Conservation (phyloP, 306 rosid genomes). For the Dalbergia cochinchinensis region DNA sequence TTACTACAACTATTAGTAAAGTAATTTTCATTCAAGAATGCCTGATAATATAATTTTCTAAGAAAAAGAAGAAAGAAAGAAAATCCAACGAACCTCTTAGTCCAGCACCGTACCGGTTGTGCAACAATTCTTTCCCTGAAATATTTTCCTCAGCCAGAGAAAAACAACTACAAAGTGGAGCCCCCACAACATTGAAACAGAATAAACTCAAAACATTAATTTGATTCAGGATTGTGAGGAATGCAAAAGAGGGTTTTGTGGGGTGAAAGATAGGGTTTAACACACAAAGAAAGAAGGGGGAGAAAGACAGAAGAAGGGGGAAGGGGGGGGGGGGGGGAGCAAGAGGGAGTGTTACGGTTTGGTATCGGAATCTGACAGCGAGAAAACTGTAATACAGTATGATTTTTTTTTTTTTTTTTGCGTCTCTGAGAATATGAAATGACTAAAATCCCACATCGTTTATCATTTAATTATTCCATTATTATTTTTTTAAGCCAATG, state of each 20-base stretch:
- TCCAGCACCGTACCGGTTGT: neutral
- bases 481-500: neutral
- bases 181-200: neutral
- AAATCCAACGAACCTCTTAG: conserved; percentile 20
- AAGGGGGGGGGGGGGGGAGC: too few species aligned
- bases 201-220: neutral
- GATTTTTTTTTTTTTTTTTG: too few species aligned
- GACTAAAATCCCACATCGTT: neutral
- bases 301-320: too few species aligned
- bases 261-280: too few species aligned
- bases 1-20: neutral
- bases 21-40: conserved; percentile 5
- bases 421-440: neutral
- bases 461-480: neutral
- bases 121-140: neutral
- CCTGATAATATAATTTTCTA: neutral
- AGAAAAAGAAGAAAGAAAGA: neutral
- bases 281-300: too few species aligned
- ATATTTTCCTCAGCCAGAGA: neutral
- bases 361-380: neutral
- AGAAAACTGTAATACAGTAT: neutral
- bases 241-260: neutral
- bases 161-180: neutral
- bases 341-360: neutral
- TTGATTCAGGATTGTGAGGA: neutral